phyloP scores from a whole-genome alignment of 2,329 filamentous ascomycete species.

The Ceratocystis huliohia region DNA sequence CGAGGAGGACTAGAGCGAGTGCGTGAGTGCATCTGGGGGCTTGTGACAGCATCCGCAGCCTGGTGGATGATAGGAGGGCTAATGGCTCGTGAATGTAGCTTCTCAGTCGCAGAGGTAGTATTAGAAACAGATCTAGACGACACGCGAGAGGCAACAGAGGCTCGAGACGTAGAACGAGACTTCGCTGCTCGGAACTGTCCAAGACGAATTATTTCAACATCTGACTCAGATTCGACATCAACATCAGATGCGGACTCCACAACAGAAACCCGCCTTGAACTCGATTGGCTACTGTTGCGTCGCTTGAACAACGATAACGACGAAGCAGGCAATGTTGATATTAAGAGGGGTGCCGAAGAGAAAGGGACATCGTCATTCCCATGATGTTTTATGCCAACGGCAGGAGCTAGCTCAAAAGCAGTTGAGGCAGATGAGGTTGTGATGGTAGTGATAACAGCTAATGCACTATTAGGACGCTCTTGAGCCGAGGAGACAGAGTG shows the following conservation, averaged over 20 bases:
- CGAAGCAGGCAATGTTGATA: constrained; percentile 7
- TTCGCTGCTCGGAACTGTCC: neutral
- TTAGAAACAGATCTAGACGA: neutral
- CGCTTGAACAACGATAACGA: constrained; percentile 14
- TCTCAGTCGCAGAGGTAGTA: constrained; percentile 15
- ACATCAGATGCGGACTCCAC: neutral
- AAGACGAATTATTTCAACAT: constrained; percentile 10
- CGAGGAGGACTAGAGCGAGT: constrained; percentile 13
- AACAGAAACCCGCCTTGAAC: neutral
- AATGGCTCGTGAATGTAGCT: constrained; percentile 16
- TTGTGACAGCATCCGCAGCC: neutral
- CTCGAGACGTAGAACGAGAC: neutral
- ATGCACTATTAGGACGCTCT: neutral
- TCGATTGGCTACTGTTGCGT: neutral
- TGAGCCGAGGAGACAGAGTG: constrained; percentile 10
- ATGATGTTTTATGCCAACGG: neutral
- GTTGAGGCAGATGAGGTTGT: neutral
- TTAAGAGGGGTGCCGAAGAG: neutral
- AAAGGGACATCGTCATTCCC: neutral
- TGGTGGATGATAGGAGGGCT: constrained; percentile 8
- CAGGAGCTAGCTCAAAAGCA: neutral
- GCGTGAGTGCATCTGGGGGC: constrained; percentile 6
- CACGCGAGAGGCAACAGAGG: neutral
- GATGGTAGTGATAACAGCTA: neutral
- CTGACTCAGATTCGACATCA: constrained; percentile 15